Base-by-base conservation (phyloP, 192 early-diverging fungal genomes). In the Coemansia sp. region DNA sequence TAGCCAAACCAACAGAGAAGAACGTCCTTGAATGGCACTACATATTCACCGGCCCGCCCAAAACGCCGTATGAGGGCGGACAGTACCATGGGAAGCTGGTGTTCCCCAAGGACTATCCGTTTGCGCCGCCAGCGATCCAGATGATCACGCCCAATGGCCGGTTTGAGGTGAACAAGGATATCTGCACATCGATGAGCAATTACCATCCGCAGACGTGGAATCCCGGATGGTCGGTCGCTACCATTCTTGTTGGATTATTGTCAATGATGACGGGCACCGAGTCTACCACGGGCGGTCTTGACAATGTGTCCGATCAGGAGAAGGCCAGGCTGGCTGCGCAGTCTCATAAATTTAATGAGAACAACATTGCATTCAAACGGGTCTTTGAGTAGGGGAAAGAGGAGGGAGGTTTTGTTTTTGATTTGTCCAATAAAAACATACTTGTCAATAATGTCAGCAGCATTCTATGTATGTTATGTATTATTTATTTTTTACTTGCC, bases 11-110 rank as follows among this genome's bases (percentile, higher is more conserved):
- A 15, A 80, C 95, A 19, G 98, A 99, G 82, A 88, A 91, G 48
- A 92, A 98, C 77, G 83, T 99, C 26, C 92, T 99, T 76, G 97
- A 99, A 72, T 98, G 95, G 95, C 97, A 98, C 72, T 98, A 96
- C 73, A 96, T 95, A 2, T 85, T 98, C 9, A 85, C 92, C 18
- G 97, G 97, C 10, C 96, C 96, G 21, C 79, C 87, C 19, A 90
- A 87, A 21, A 93, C 93, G 7, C 92, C 93, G 7, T 99, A 93
- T 79, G 87, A 87, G 60, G 92, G 92, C 43, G 95, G 78, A 82
- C 74, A 80, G 65, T 96, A 96, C 80, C 97, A 99, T 80, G 97
- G 97, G 0, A 80, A 94, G 41, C 88, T 99, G 49, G 67, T 96
- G 4, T 87, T 99, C 51, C 97, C 97, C n/a, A 83, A 87, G 22